Evolutionary conservation across 257 asterid genomes (phyloP), one percentile per base, ranked within the genome.

Genomic region (Handroanthus guayacan): DNA sequence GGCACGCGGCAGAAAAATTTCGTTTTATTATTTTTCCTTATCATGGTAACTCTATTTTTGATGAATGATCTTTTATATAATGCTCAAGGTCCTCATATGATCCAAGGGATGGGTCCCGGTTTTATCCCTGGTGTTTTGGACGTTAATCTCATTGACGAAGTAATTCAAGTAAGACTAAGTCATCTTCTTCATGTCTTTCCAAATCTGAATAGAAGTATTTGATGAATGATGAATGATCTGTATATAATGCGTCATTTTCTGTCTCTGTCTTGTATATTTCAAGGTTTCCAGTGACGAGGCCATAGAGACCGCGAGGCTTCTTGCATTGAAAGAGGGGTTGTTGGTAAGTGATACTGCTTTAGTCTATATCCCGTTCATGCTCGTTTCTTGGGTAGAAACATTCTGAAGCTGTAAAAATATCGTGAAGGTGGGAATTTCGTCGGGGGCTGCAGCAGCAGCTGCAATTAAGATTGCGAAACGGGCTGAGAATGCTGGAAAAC

Each of bases 31-130:
- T 1, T 25, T 25, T 25, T 25, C 31, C 31, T 25, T 25, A 25
- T 25, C 31, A 25, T 25, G 31, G 31, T 25, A 25, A 25, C 31
- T 25, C 31, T 25, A 25, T 25, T 20, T 57, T 25, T 79, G 79
- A 79, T 39, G 58, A 57, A 72, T 65, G 67, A 47, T 38, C 39
- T 81, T 25, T 41, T 69, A 31, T 50, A 12, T 77, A 58, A 51
- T 86, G 79, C 71, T 76, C 54, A 80, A 93, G 99, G 99, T 69
- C 95, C 95, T 1, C 99, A 94, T 85, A 92, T 92, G 87, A 94
- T 94, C 84, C 99, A 94, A 87, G 99, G 99, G 75, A 89, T 94
- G 60, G 99, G 99, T 71, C 98, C 99, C 37, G 99, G 99, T 79
- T 89, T 94, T 61, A 64, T 94, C 79, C 98, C 97, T 48, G 96